Conservation (phyloP, 768 basidiomycete species). For the Psilocybe sp. region DNA sequence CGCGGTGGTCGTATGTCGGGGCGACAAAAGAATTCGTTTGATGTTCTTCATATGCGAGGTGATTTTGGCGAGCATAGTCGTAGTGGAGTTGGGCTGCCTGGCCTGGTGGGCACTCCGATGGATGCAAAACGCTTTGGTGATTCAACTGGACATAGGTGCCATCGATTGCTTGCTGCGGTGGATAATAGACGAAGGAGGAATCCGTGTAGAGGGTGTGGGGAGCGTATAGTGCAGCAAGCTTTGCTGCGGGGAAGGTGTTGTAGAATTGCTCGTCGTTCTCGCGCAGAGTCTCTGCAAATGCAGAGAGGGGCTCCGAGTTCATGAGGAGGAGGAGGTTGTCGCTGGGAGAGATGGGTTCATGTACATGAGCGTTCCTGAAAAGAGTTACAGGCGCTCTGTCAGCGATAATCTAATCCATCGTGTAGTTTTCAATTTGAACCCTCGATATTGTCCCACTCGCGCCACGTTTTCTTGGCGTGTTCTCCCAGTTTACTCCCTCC, state of each 20-base stretch:
- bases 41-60: no score
- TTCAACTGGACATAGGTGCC: not conserved
- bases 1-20: no score
- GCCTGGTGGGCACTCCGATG: not conserved
- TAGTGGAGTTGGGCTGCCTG: constrained; percentile 3
- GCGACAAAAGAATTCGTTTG: no score
- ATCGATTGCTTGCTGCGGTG: not conserved
- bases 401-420: constrained; percentile 9
- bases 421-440: not conserved
- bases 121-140: not conserved
- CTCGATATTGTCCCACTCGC: not conserved
- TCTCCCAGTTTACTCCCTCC: constrained; percentile 1
- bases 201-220: not conserved
- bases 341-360: not conserved
- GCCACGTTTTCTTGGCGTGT: constrained; percentile 8
- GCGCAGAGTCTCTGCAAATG: constrained; percentile 30
- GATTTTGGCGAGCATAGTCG: not conserved
- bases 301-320: constrained; percentile 5
- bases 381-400: not conserved
- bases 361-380: not conserved
- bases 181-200: not conserved
- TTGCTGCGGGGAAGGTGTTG: constrained; percentile 34
- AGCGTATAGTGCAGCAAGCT: constrained; percentile 9
- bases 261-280: constrained; percentile 38
- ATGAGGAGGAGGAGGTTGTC: not conserved